phyloP scores from a whole-genome alignment of 2,329 filamentous ascomycete genomes.

The Cadophora sp. region DNA sequence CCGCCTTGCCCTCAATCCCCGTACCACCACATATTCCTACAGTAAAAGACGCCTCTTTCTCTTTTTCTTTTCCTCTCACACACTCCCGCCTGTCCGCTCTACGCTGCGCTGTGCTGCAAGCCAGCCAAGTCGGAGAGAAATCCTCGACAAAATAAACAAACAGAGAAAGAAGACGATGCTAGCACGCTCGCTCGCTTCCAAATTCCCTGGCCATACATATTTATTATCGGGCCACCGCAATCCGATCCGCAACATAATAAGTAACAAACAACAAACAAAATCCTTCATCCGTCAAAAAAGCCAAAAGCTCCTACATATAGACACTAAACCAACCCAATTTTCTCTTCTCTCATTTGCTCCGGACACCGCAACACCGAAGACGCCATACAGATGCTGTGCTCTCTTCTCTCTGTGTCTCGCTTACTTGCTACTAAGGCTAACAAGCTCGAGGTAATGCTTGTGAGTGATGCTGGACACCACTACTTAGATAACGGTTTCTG shows the following conservation, averaged over 20 bases:
- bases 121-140: background rate
- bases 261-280: conserved; percentile 8
- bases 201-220: background rate
- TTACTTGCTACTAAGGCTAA: background rate
- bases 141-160: background rate
- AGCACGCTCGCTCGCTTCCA: conserved; percentile 6
- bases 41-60: conserved; percentile 2
- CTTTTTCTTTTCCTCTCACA: background rate
- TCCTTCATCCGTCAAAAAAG: background rate
- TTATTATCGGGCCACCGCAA: background rate
- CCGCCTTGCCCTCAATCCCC: background rate
- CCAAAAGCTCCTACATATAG: conserved; percentile 9
- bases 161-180: background rate
- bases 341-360: conserved; percentile 2
- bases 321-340: background rate
- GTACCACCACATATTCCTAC: conserved; percentile 3
- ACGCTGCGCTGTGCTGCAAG: background rate
- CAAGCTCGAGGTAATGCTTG: background rate
- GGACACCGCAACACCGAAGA: conserved; percentile 14
- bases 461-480: background rate
- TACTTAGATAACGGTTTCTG: background rate
- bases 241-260: background rate
- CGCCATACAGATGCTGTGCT: conserved; percentile 17
- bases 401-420: background rate
- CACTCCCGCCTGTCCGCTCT: background rate